Conservation (phyloP, 352 stramenopile species). For the Phytophthora brassicae region DNA sequence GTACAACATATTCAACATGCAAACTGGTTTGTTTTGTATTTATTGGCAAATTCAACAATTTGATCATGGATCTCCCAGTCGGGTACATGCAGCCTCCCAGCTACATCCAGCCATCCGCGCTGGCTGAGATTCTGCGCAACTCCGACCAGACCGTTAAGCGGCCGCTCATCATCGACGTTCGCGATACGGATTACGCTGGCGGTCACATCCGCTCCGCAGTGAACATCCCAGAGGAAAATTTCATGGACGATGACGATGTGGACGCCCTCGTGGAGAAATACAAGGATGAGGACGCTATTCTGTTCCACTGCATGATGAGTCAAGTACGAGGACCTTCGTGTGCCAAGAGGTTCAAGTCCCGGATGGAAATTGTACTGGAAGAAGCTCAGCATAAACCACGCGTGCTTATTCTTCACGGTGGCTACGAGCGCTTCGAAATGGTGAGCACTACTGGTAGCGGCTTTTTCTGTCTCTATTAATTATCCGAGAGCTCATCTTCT, state of each 20-base stretch:
- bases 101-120: conserved; percentile 53
- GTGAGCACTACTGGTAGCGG: conserved; percentile 25
- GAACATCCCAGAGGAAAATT: conserved; percentile 79
- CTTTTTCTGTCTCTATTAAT: conserved; percentile 1
- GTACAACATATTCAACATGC: background rate
- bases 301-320: conserved; percentile 91
- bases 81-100: conserved; percentile 38
- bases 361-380: conserved; percentile 55
- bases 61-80: conserved; percentile 26
- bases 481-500: conserved; percentile 18
- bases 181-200: conserved; percentile 69
- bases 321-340: conserved; percentile 83
- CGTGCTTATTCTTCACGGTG: conserved; percentile 71
- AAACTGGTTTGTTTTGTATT: too few relatives aligned
- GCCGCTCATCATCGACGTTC: conserved; percentile 75
- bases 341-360: conserved; percentile 70
- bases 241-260: conserved; percentile 81
- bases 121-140: conserved; percentile 58
- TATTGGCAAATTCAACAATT: too few relatives aligned
- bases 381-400: conserved; percentile 45
- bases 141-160: conserved; percentile 23
- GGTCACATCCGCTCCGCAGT: conserved; percentile 77
- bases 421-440: conserved; percentile 65
- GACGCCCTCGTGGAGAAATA: conserved; percentile 71
- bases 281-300: conserved; percentile 61